Conservation (phyloP, 805 yeast species). For the Dipodascus albidus region DNA sequence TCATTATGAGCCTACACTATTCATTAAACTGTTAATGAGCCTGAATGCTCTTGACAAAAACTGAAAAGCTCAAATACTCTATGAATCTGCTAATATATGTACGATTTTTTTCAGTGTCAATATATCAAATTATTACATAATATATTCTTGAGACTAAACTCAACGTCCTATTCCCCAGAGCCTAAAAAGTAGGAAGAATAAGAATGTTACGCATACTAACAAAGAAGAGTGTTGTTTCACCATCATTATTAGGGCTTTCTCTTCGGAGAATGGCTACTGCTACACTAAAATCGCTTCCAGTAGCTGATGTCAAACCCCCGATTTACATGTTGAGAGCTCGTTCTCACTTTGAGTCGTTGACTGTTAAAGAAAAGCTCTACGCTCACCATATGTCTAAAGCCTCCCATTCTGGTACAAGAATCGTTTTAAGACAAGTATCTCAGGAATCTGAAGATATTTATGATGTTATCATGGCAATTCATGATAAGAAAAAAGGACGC, state of each 20-base stretch:
- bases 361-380: conserved; percentile 49
- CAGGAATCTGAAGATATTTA: conserved; percentile 69
- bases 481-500: conserved; percentile 37
- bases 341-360: conserved; percentile 54
- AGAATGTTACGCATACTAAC: neutral
- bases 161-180: no score
- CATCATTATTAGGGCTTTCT: neutral
- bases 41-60: no score
- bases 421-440: conserved; percentile 69
- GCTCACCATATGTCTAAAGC: conserved; percentile 81
- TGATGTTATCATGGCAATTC: conserved; percentile 55
- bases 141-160: no score
- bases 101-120: no score
- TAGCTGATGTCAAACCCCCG: conserved; percentile 57
- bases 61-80: no score
- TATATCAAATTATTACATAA: no score
- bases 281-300: neutral
- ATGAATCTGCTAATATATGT: no score
- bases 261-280: neutral
- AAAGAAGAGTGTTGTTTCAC: neutral
- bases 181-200: no score
- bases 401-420: conserved; percentile 73
- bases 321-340: conserved; percentile 58
- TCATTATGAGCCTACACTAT: neutral
- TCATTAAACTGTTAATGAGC: no score